Evolutionary conservation across 495 filamentous ascomycete species (phyloP), one percentile per base, ranked within the genome.

Genomic region (Annulohypoxylon nitens): DNA sequence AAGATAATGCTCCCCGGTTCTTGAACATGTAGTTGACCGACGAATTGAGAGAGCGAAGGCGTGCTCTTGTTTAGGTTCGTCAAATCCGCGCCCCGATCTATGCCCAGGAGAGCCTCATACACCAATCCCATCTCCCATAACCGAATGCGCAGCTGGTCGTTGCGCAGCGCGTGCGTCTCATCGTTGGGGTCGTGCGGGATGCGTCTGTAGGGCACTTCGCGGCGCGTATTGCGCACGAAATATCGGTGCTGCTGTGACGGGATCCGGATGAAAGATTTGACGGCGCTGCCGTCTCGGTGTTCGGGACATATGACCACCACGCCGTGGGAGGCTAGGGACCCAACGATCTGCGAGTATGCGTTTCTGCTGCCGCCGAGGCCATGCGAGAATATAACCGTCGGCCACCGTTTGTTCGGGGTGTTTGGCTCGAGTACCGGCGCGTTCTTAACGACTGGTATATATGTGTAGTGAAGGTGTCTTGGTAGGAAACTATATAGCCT

Each of bases 361-460:
- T 93, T 93, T 36, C 90, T 82, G 45, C 86, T 89, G 16, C 93
- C 93, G 3, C 90, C 93, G 2, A 95, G 83, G 3, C 93, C 93
- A 76, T 95, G 93, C 9, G 92, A 93, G 80, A 95, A 94, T 36
- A 95, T 83, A 81, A 92, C 87, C 0, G 92, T 91, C 1, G 93
- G 93, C 89, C 92, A 93, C 82, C 87, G 81, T 20, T 78, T 72
- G 57, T 81, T 67, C 4, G 79, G 66, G 50, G 70, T 75, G 26
- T 80, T 73, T 5, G 77, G 75, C 10, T 74, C 39, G 25, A 79
- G 78, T 2, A 84, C 58, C 1, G 76, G 64, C 64, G 84, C 80
- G 71, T 83, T 81, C 78, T 87, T 78, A 74, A 82, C 60, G 70
- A 82, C 80, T 66, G 83, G 77, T 77, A 85, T 89, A 0, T 88